These are phyloP conservation scores for Ceratobasidium papillatum DNA, from an alignment of 1,284 basidiomycete genomes.

Conservation along the genomic window DNA sequence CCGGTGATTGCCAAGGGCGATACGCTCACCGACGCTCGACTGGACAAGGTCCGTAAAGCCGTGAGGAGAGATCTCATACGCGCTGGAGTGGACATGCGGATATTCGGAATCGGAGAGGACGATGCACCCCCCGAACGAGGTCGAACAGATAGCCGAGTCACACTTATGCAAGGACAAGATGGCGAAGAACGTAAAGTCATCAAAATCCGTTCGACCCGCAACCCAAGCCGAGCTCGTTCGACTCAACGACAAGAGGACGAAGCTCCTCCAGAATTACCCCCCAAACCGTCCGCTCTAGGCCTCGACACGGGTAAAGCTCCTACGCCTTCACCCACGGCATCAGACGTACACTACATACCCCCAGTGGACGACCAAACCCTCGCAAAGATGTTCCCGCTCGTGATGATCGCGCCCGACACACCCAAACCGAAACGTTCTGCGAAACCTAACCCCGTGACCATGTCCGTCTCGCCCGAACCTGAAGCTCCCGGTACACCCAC, in stretches of 20 bases:
- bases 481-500: constrained; percentile 29
- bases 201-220: constrained; percentile 67
- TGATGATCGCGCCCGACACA: constrained; percentile 75
- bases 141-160: constrained; percentile 20
- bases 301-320: constrained; percentile 54
- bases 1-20: constrained; percentile 80
- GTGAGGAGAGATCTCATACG: constrained; percentile 68
- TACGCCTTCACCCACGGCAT: constrained; percentile 15
- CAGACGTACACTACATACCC: constrained; percentile 36
- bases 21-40: constrained; percentile 76
- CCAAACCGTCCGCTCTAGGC: constrained; percentile 9
- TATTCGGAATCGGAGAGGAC: constrained; percentile 54
- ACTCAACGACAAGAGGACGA: constrained; percentile 47
- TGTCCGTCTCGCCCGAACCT: not conserved
- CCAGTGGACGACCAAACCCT: constrained; percentile 39
- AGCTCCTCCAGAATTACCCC: constrained; percentile 51
- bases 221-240: constrained; percentile 68
- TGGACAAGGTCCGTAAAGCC: constrained; percentile 70
- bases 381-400: constrained; percentile 66
- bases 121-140: constrained; percentile 53
- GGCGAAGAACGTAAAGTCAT: constrained; percentile 63
- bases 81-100: constrained; percentile 73
- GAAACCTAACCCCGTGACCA: not conserved
- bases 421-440: constrained; percentile 6
- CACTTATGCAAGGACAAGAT: not conserved